phyloP scores from a whole-genome alignment of 2,329 filamentous ascomycete species.

The Penicillium sp. region DNA sequence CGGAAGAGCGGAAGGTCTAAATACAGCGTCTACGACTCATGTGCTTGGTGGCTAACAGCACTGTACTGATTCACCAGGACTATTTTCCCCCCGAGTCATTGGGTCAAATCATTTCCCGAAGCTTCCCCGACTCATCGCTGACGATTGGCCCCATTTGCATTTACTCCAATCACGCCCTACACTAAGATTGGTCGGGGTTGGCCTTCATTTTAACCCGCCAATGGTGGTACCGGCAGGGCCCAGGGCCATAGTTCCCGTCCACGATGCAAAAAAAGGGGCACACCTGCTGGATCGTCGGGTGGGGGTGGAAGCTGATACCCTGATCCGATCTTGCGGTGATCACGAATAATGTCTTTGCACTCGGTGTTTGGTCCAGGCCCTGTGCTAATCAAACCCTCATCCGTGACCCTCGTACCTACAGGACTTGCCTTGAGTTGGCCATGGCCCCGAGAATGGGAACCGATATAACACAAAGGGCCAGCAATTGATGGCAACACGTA shows the following conservation, averaged over 20 bases:
- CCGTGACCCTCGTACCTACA: background rate
- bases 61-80: background rate
- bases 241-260: background rate
- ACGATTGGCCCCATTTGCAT: background rate
- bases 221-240: background rate
- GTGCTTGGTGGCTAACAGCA: too few relatives aligned
- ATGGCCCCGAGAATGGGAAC: background rate
- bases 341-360: slow-evolving; percentile 1
- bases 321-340: background rate
- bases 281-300: background rate
- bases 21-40: background rate
- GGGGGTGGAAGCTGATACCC: background rate
- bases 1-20: background rate
- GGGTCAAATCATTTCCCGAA: background rate
- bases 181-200: background rate
- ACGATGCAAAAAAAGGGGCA: slow-evolving; percentile 21
- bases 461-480: background rate
- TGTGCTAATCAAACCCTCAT: background rate
- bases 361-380: slow-evolving; percentile 3
- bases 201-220: background rate
- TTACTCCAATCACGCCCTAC: background rate
- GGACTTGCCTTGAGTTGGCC: background rate
- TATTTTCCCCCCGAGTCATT: background rate
- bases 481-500: background rate
- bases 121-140: background rate